These are phyloP conservation scores for Diplodia scrobiculata DNA, from an alignment of 2,329 filamentous ascomycete genomes.

Conservation along the genomic window DNA sequence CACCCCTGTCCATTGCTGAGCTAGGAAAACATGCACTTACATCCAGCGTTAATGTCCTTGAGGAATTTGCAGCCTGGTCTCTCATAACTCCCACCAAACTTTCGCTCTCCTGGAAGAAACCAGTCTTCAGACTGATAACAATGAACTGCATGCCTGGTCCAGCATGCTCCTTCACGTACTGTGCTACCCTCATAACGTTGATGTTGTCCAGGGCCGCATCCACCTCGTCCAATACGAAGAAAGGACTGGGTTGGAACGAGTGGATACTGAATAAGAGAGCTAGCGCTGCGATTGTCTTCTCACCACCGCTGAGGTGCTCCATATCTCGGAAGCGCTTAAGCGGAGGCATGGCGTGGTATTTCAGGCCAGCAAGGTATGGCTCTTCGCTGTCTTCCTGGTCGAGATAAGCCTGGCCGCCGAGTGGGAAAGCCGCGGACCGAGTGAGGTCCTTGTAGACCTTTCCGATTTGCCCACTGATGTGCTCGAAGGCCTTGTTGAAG, in stretches of 20 bases:
- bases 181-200: slow-evolving; percentile 93
- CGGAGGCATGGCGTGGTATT: slow-evolving; percentile 98
- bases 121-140: slow-evolving; percentile 93
- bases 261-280: slow-evolving; percentile 97
- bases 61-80: slow-evolving; percentile 91
- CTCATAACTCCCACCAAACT: slow-evolving; percentile 93
- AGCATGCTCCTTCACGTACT: slow-evolving; percentile 92
- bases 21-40: slow-evolving; percentile 61
- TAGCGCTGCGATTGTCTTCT: slow-evolving; percentile 97
- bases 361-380: slow-evolving; percentile 92
- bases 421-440: slow-evolving; percentile 81
- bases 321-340: slow-evolving; percentile 98
- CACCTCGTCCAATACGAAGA: slow-evolving; percentile 97
- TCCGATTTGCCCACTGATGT: slow-evolving; percentile 93
- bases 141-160: slow-evolving; percentile 99
- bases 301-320: slow-evolving; percentile 95
- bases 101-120: slow-evolving; percentile 94
- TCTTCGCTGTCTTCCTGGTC: slow-evolving; percentile 97
- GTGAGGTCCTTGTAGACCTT: slow-evolving; percentile 95
- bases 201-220: slow-evolving; percentile 98
- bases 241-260: slow-evolving; percentile 90
- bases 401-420: slow-evolving; percentile 86
- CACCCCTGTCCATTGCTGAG: not conserved
- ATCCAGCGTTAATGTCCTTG: slow-evolving; percentile 88
- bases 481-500: slow-evolving; percentile 92